Percentiles rank a stretch among this genome's conserved stretches.
These are phyloP conservation scores for Colletotrichum destructivum DNA, from an alignment of 2,329 filamentous ascomycete species.

Conservation along the genomic window DNA sequence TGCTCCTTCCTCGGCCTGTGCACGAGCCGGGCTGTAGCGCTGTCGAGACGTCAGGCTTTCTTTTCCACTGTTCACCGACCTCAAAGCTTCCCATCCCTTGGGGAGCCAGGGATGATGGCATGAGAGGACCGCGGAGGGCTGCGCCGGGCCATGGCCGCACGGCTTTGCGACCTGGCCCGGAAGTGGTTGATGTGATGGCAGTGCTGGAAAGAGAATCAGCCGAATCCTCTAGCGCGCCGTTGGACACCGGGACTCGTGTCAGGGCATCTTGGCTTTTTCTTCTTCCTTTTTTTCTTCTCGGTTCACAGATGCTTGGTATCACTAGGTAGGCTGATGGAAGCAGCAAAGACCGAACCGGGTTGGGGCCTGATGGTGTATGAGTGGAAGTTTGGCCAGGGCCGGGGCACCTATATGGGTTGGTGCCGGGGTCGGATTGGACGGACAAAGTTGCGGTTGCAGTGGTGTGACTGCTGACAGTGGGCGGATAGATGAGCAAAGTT, in stretches of 20 bases:
- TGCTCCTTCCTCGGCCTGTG: constrained; percentile 13
- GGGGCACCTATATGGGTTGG: constrained; percentile 13
- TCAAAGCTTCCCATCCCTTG: not conserved
- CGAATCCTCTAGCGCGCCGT: constrained; percentile 25
- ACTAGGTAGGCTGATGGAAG: not conserved
- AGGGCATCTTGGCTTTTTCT: constrained; percentile 8
- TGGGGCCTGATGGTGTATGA: constrained; percentile 9
- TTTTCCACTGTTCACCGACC: constrained; percentile 1
- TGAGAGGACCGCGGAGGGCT: constrained; percentile 6
- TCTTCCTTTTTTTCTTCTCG: not conserved
- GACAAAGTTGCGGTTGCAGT: not conserved
- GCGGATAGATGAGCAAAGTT: constrained; percentile 39
- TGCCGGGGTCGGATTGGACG: constrained; percentile 25
- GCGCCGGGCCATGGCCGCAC: not conserved
- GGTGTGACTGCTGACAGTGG: constrained; percentile 35
- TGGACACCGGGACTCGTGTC: constrained; percentile 16
- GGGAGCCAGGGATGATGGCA: not conserved
- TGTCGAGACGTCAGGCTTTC: constrained; percentile 18
- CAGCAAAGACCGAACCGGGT: not conserved
- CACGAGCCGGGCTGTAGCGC: constrained; percentile 22
- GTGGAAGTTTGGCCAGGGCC: not conserved
- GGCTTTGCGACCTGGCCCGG: not conserved
- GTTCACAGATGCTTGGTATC: not conserved
- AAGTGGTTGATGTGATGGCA: constrained; percentile 23
- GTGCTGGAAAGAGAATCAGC: constrained; percentile 39